phyloP scores from a whole-genome alignment of 139 green algal genomes.

The Zygnema circumcarinatum region DNA sequence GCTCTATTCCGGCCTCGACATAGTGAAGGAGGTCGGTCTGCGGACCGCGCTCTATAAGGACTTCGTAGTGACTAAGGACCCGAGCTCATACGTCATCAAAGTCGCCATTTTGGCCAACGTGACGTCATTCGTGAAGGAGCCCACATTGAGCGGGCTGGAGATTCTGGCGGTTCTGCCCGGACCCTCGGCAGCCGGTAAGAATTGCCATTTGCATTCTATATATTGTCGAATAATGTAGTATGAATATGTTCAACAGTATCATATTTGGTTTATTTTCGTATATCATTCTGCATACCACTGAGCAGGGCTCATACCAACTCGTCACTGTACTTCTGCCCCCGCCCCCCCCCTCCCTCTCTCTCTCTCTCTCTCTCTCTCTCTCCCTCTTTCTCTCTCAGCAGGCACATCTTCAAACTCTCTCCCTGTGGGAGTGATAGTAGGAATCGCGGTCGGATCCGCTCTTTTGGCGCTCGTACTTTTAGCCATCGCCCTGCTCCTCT shows the following conservation, averaged over 20 bases:
- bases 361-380: too few relatives aligned
- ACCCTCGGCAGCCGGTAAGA: not conserved
- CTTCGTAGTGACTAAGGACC: not conserved
- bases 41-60: not conserved
- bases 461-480: not conserved
- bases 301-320: too few relatives aligned
- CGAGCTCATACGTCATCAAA: not conserved
- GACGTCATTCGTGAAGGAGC: not conserved
- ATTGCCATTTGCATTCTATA: too few relatives aligned
- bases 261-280: too few relatives aligned
- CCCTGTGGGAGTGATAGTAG: not conserved
- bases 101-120: not conserved
- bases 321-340: too few relatives aligned
- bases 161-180: not conserved
- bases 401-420: not conserved
- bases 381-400: too few relatives aligned
- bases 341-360: too few relatives aligned
- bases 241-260: too few relatives aligned
- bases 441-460: not conserved
- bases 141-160: not conserved
- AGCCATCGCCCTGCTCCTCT: not conserved
- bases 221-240: too few relatives aligned
- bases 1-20: not conserved
- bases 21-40: constrained; percentile 2
- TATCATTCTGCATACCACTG: too few relatives aligned